A percentile compares a stretch with the other conserved stretches of the same genome.
These are phyloP conservation scores for Auriscalpium vulgare DNA, from an alignment of 768 basidiomycete genomes.

Conservation along the genomic window DNA sequence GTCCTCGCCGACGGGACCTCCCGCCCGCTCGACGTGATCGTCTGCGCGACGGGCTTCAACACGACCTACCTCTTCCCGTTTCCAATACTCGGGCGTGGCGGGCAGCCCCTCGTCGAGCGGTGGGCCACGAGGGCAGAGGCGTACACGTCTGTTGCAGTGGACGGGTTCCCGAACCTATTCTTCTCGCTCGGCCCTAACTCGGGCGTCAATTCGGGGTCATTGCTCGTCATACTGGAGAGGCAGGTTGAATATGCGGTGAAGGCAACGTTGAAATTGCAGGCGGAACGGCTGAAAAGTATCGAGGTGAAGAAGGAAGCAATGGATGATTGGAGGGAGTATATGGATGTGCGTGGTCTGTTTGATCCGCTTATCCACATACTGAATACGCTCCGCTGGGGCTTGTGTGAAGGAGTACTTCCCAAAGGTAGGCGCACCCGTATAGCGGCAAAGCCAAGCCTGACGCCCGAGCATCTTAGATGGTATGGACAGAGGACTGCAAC, in stretches of 20 bases:
- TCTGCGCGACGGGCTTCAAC: conserved; percentile 25
- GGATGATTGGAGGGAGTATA: conserved; percentile 22
- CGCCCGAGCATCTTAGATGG: conserved; percentile 5
- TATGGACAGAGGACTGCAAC: conserved; percentile 18
- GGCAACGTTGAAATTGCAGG: conserved; percentile 23
- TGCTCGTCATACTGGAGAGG: conserved; percentile 20
- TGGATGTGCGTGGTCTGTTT: conserved; percentile 2
- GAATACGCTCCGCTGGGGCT: neutral
- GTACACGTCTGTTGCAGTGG: conserved; percentile 22
- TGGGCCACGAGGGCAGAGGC: conserved; percentile 22
- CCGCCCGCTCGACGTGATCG: conserved; percentile 24
- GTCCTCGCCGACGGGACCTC: conserved; percentile 18
- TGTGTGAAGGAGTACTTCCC: conserved; percentile 8
- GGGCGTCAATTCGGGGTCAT: conserved; percentile 17
- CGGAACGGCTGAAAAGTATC: conserved; percentile 21
- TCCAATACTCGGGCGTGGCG: conserved; percentile 22
- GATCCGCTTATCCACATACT: neutral
- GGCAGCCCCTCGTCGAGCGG: conserved; percentile 20
- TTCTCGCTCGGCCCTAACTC: conserved; percentile 20
- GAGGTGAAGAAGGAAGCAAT: conserved; percentile 21
- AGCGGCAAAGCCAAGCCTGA: no score
- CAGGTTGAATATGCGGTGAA: conserved; percentile 20
- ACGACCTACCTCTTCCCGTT: conserved; percentile 12
- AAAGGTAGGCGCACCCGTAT: neutral
- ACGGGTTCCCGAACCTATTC: conserved; percentile 25